Conservation (phyloP, 164 flowering plant genomes). For the Chimonanthus praecox region DNA sequence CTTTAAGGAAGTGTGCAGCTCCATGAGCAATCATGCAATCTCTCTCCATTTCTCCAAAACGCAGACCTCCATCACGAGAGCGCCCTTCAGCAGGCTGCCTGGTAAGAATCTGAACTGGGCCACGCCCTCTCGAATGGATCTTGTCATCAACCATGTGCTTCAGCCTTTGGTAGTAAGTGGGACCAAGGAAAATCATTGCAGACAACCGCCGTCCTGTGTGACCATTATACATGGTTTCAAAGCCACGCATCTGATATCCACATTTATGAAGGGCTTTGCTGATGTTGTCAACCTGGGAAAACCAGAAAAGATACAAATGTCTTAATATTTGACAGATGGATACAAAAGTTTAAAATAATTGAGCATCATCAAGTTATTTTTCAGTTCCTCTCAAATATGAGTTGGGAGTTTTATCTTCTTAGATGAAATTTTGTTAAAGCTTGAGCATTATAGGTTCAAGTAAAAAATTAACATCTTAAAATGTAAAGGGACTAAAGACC, state of each 20-base stretch:
- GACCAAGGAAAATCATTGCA: slow-evolving; percentile 93
- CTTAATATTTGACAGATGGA: background rate
- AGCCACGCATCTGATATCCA: slow-evolving; percentile 98
- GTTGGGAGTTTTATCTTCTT: no score
- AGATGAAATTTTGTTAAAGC: no score
- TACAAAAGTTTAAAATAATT: no score
- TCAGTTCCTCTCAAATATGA: no score
- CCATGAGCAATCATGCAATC: slow-evolving; percentile 98
- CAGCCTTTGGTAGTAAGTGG: slow-evolving; percentile 91
- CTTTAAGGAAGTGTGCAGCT: slow-evolving; percentile 87
- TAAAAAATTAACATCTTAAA: no score
- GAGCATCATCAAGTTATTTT: no score
- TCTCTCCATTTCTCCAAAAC: slow-evolving; percentile 97
- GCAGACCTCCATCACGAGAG: slow-evolving; percentile 96
- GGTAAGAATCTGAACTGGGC: slow-evolving; percentile 95
- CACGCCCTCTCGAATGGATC: slow-evolving; percentile 93
- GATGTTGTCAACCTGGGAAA: slow-evolving; percentile 73
- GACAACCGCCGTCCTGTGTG: slow-evolving; percentile 79
- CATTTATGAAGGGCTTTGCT: slow-evolving; percentile 94
- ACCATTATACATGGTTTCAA: slow-evolving; percentile 96
- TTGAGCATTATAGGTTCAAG: no score
- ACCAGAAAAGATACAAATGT: background rate
- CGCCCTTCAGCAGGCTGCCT: slow-evolving; percentile 98
- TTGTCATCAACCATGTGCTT: slow-evolving; percentile 99
- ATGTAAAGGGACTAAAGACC: no score